Evolutionary conservation across 768 basidiomycete species (phyloP).

Genomic region (Coprinopsis cinerea): DNA sequence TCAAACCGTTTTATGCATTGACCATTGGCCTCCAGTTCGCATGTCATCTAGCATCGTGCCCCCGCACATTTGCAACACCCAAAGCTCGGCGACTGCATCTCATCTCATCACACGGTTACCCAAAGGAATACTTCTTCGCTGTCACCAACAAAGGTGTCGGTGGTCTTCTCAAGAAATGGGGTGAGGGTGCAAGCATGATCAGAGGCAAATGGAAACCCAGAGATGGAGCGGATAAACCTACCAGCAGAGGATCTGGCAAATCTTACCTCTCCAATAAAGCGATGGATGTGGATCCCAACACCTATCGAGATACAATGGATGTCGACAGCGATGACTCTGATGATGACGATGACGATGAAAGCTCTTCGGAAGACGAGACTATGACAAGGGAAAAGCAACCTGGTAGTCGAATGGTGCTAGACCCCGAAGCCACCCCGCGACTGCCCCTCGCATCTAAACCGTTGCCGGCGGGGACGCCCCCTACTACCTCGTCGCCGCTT

Average conservation of each 20-base stretch:
- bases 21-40: conserved; percentile 49
- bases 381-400: conserved; percentile 17
- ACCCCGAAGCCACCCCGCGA: conserved; percentile 24
- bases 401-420: conserved; percentile 14
- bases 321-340: conserved; percentile 24
- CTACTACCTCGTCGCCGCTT: conserved; percentile 17
- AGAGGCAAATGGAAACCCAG: conserved; percentile 63
- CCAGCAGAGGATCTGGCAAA: not conserved
- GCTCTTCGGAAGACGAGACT: conserved; percentile 17
- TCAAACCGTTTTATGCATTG: conserved; percentile 9
- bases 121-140: conserved; percentile 87
- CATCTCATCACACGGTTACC: conserved; percentile 75
- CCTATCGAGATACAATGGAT: conserved; percentile 20
- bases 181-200: conserved; percentile 77
- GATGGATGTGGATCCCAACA: conserved; percentile 14
- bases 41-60: conserved; percentile 62
- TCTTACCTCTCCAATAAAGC: not conserved
- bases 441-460: conserved; percentile 1
- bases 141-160: conserved; percentile 90
- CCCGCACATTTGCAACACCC: conserved; percentile 60
- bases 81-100: conserved; percentile 77
- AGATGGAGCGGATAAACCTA: conserved; percentile 13
- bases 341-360: conserved; percentile 17
- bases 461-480: conserved; percentile 3
- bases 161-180: conserved; percentile 72